phyloP scores from a whole-genome alignment of 495 filamentous ascomycete genomes.

The Penicillium subrubescens region DNA sequence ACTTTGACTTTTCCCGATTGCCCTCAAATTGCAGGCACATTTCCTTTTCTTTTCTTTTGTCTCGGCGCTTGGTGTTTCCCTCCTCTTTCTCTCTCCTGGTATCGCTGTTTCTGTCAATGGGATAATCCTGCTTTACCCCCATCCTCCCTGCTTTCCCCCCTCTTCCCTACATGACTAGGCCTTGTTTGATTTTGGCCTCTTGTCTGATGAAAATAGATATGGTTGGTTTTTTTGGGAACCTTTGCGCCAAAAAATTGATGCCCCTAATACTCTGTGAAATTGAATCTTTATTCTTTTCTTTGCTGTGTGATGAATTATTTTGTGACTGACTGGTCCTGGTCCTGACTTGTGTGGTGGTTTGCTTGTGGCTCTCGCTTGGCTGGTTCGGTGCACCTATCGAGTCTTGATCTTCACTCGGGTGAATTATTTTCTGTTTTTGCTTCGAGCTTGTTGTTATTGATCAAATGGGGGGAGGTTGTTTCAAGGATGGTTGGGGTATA shows the following conservation, averaged over 20 bases:
- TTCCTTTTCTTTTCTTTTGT: conserved; percentile 27
- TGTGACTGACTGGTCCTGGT: neutral
- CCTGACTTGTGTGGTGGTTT: neutral
- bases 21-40: conserved; percentile 28
- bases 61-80: conserved; percentile 20
- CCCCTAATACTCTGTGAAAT: conserved; percentile 8
- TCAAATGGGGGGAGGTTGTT: neutral
- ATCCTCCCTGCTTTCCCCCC: neutral
- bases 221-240: neutral
- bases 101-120: conserved; percentile 1
- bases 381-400: neutral
- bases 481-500: neutral
- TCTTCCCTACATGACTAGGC: neutral
- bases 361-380: no score
- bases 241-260: neutral
- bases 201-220: neutral
- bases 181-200: neutral
- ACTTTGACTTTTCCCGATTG: neutral
- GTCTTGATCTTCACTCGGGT: neutral
- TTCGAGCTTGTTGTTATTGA: neutral
- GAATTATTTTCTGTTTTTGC: neutral
- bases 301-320: neutral
- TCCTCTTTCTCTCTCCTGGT: neutral
- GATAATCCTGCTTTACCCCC: neutral
- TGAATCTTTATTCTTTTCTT: neutral